A percentile compares a stretch with the other conserved stretches of the same genome.
These are phyloP conservation scores for Elsinoe arachidis DNA, from an alignment of 2,329 filamentous ascomycete genomes.

Conservation along the genomic window DNA sequence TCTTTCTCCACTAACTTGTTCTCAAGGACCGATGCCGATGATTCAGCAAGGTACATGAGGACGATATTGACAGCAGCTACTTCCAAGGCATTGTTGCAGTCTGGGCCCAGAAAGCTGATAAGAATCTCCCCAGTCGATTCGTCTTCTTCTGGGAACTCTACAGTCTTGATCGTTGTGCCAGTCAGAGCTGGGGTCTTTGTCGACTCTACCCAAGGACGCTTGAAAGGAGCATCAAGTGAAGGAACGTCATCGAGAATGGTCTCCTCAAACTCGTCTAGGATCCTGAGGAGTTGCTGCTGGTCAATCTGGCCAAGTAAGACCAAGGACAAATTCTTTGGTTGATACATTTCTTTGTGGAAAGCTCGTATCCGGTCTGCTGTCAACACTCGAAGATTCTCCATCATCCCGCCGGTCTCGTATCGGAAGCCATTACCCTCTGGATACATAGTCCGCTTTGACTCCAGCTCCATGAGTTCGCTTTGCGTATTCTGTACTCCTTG, in stretches of 20 bases:
- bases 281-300: slow-evolving; percentile 67
- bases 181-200: slow-evolving; percentile 63
- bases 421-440: slow-evolving; percentile 85
- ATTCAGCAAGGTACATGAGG: slow-evolving; percentile 81
- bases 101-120: slow-evolving; percentile 78
- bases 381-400: slow-evolving; percentile 76
- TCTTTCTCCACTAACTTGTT: slow-evolving; percentile 90
- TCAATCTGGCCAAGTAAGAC: slow-evolving; percentile 89
- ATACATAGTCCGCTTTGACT: slow-evolving; percentile 71
- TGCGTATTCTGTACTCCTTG: slow-evolving; percentile 84
- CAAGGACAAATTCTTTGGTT: slow-evolving; percentile 87
- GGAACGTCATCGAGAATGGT: slow-evolving; percentile 79
- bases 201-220: slow-evolving; percentile 85
- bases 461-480: slow-evolving; percentile 77
- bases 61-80: slow-evolving; percentile 69
- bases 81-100: slow-evolving; percentile 54
- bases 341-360: slow-evolving; percentile 96
- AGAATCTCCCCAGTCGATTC: slow-evolving; percentile 85
- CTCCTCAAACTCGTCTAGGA: slow-evolving; percentile 80
- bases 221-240: slow-evolving; percentile 63
- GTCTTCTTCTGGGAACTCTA: slow-evolving; percentile 93
- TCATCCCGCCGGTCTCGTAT: slow-evolving; percentile 97
- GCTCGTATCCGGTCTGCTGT: slow-evolving; percentile 85
- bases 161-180: slow-evolving; percentile 63
- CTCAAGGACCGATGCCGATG: slow-evolving; percentile 84